phyloP scores from a whole-genome alignment of 208 protist species.

The Sergeia podlipaevii region DNA sequence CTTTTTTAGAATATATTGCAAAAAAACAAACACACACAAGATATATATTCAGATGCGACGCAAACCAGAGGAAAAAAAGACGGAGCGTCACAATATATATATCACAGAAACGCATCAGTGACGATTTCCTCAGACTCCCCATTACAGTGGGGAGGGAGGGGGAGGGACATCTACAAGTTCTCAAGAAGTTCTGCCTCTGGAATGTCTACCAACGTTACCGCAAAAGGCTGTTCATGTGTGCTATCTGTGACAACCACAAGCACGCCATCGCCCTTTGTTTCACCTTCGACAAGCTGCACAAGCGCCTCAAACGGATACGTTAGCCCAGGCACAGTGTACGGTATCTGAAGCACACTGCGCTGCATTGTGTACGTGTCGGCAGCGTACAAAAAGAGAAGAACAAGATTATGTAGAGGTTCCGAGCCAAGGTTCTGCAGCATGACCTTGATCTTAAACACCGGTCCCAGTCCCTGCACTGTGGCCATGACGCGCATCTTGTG shows the following conservation, averaged over 20 bases:
- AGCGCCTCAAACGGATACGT: slow-evolving; percentile 52
- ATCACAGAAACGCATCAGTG: too few relatives aligned
- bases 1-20: too few relatives aligned
- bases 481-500: slow-evolving; percentile 29
- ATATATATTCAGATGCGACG: too few relatives aligned
- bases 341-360: slow-evolving; percentile 39
- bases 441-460: slow-evolving; percentile 85
- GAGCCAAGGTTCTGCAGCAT: slow-evolving; percentile 76
- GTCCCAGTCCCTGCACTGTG: slow-evolving; percentile 91
- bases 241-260: slow-evolving; percentile 41
- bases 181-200: slow-evolving; percentile 68
- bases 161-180: slow-evolving; percentile 25
- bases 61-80: too few relatives aligned
- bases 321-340: slow-evolving; percentile 65
- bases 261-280: slow-evolving; percentile 56
- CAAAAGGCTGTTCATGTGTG: slow-evolving; percentile 39
- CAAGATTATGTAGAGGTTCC: slow-evolving; percentile 43
- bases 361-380: slow-evolving; percentile 50
- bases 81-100: too few relatives aligned
- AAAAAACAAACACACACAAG: too few relatives aligned
- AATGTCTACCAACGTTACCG: slow-evolving; percentile 73
- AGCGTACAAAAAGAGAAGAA: slow-evolving; percentile 57
- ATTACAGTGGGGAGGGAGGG: too few relatives aligned
- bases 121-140: too few relatives aligned
- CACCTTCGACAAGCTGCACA: slow-evolving; percentile 56